These are phyloP conservation scores for Calonectria pteridis DNA, from an alignment of 2,329 filamentous ascomycete species.

Conservation along the genomic window DNA sequence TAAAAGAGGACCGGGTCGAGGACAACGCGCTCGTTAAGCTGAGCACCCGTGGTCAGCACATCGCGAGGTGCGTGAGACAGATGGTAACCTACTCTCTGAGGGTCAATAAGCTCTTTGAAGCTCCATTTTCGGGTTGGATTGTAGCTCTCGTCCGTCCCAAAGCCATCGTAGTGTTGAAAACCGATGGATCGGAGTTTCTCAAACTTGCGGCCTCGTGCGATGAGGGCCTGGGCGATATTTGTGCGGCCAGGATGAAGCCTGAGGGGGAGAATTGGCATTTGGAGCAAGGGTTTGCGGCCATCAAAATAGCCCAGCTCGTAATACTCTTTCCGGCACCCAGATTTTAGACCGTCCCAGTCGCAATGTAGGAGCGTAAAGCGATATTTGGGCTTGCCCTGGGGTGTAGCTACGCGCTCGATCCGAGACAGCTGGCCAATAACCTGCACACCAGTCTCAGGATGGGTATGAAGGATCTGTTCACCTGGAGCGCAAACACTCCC, in stretches of 20 bases:
- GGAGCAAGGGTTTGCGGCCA: neutral
- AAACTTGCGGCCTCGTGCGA: constrained; percentile 1
- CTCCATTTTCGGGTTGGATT: neutral
- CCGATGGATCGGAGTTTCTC: neutral
- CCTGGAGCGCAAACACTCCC: constrained; percentile 9
- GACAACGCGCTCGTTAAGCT: constrained; percentile 5
- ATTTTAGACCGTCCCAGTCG: constrained; percentile 10
- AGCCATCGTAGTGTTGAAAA: constrained; percentile 1
- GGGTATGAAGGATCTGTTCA: neutral
- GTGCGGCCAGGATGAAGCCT: neutral
- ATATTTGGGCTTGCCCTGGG: neutral
- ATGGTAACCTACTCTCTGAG: neutral
- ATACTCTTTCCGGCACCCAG: neutral
- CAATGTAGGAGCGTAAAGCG: neutral
- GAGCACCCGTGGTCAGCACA: neutral
- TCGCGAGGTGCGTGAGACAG: neutral
- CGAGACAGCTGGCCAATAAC: neutral
- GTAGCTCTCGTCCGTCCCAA: neutral
- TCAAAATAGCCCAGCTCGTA: neutral
- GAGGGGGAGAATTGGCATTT: neutral
- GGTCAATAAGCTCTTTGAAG: neutral
- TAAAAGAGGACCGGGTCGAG: neutral
- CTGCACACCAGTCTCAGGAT: neutral
- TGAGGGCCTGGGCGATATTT: neutral
- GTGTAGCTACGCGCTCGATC: neutral